Evolutionary conservation across 352 stramenopile genomes (phyloP), one percentile per base, ranked within the genome.

Genomic region (Plasmopara muralis): DNA sequence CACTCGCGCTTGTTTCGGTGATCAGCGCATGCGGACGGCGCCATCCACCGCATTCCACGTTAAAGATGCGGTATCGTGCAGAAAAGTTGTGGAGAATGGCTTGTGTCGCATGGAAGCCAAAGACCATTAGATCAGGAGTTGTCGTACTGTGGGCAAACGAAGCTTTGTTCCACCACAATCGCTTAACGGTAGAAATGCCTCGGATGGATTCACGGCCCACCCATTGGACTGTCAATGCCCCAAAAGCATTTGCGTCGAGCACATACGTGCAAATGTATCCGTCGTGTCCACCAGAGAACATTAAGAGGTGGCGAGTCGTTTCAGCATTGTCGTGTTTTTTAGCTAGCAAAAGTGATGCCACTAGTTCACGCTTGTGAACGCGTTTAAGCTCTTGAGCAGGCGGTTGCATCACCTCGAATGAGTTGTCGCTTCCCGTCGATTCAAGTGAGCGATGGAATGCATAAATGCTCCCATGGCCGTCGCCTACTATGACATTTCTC

Each of bases 41-140:
- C 83, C 83, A 95, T n/a, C 83, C 83, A 25, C 84, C 84, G 33
- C 80, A 91, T 34, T 86, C 74, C 14, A 93, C 53, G 41, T 68
- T 77, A 52, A 95, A 86, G 9, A 92, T 25, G 13, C 83, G 83
- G 55, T 88, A 86, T 48, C 87, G 75, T 0, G 80, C 60, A 6
- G 77, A 72, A 14, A 84, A 66, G 53, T 93, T 93, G 62, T 89
- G 65, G 6, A 95, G 44, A 51, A 91, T 66, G 9, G 80, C 84
- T 42, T 79, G 62, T 5, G 74, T 71, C 10, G 84, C 75, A 43
- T 92, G 77, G 58, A 94, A 94, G 12, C 84, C 84, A 54, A 94
- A 90, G 9, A 88, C 82, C 43, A 93, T 64, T 8, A 94, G 72
- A 29, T 93, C 70, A 15, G 43, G 14, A 7, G 42, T 44, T 30